Evolutionary conservation across 352 stramenopile genomes (phyloP), one percentile per base, ranked within the genome.

Genomic region (Phytophthora hybrid): DNA sequence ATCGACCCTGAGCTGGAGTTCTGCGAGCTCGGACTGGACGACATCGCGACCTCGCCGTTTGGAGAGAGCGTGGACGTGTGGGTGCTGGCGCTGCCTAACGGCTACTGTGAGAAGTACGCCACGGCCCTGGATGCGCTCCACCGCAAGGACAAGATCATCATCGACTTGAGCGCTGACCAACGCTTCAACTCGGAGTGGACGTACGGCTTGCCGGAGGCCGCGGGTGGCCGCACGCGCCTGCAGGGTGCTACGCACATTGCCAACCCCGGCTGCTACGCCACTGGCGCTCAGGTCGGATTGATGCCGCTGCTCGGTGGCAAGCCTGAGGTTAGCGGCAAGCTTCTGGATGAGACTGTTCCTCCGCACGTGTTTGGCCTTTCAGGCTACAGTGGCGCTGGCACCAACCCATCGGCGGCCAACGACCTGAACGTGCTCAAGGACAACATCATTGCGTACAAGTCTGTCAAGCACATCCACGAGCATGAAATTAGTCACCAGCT

Each of bases 401-500:
- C 90, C 6, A 88, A 79, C 5, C 82, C 87, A 53, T 97, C 90
- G 54, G 85, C 86, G 61, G 87, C 93, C 51, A 97, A 97, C 80
- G 83, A 97, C 76, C 71, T 82, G 32, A 77, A 84, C 23, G 77
- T 95, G 32, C 83, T 97, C 37, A 34, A 84, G 23, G 89, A 97
- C 78, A 97, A 97, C 77, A 83, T 97, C 58, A 83, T 97, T 69
- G 89, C 90, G 23, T 97, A 97, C 90, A 96, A 95, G 77, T 95
- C 89, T 18, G 91, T 97, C 58, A 85, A 91, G 69, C 92, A 97
- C 80, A 97, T 97, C 66, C 92, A 97, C 73, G 92, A 97, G 74
- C 66, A 85, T 61, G 92, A 97, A 69, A 78, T 96, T 68, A 93
- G 85, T 75, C 83, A 93, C 74, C 92, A 97, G 61, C 71, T 97